Percentiles rank a stretch among this genome's conserved stretches.
These are phyloP conservation scores for Pelargonium nanum DNA, from an alignment of 345 rosid genomes.

Conservation along the genomic window DNA sequence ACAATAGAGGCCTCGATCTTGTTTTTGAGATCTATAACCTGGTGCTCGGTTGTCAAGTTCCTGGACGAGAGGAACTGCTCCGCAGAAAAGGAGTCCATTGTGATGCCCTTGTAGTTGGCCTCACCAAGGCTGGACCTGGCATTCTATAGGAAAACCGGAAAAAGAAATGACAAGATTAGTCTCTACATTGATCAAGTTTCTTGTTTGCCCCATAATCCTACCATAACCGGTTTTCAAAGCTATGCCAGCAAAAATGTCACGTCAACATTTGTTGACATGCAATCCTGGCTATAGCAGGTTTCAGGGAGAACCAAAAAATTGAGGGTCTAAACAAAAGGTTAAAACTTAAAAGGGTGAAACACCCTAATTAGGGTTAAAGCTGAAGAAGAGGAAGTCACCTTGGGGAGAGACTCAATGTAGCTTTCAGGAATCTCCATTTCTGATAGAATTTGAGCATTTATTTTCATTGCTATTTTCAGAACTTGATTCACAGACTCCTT, in stretches of 20 bases:
- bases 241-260: too few species aligned
- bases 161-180: too few species aligned
- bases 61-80: slow-evolving; percentile 57
- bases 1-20: slow-evolving; percentile 88
- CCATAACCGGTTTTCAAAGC: too few species aligned
- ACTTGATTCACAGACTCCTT: slow-evolving; percentile 97
- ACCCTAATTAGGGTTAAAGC: too few species aligned
- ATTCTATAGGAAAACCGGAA: slow-evolving; percentile 45
- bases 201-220: too few species aligned
- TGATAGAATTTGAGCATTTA: slow-evolving; percentile 83
- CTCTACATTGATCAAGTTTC: too few species aligned
- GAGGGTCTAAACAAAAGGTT: too few species aligned
- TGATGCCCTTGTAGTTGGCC: slow-evolving; percentile 71
- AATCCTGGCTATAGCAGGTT: too few species aligned
- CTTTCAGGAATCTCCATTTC: slow-evolving; percentile 86
- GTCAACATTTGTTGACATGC: too few species aligned
- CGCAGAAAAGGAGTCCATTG: slow-evolving; percentile 72
- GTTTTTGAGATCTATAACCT: slow-evolving; percentile 77
- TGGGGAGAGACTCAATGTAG: slow-evolving; percentile 81
- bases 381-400: too few species aligned
- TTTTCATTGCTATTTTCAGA: slow-evolving; percentile 92
- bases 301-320: too few species aligned
- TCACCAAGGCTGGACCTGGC: slow-evolving; percentile 92
- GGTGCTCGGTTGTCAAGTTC: slow-evolving; percentile 78
- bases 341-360: too few species aligned